A percentile compares a stretch with the other conserved stretches of the same genome.
phyloP scores from a whole-genome alignment of 2,329 filamentous ascomycete species.

The Chaetomium strumarium region DNA sequence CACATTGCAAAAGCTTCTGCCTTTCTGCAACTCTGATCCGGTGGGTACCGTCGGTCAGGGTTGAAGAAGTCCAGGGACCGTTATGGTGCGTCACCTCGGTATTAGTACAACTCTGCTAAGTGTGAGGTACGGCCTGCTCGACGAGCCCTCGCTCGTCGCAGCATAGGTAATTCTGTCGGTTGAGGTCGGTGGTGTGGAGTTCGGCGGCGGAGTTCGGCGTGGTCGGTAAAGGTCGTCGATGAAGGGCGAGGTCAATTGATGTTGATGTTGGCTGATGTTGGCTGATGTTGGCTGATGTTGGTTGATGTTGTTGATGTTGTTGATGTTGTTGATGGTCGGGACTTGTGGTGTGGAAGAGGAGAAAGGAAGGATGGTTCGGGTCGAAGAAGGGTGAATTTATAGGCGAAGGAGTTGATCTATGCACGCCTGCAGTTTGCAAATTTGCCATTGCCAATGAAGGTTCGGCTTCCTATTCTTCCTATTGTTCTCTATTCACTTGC shows the following conservation, averaged over 20 bases:
- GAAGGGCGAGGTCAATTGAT: too few species aligned
- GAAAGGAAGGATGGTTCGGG: too few species aligned
- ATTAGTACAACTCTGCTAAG: slow-evolving; percentile 13
- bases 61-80: slow-evolving; percentile 14
- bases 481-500: background rate
- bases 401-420: background rate
- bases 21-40: background rate
- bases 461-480: background rate
- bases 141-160: background rate
- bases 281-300: too few species aligned
- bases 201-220: background rate
- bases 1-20: slow-evolving; percentile 3
- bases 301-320: background rate
- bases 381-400: too few species aligned
- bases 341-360: too few species aligned
- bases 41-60: background rate
- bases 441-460: background rate
- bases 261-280: background rate
- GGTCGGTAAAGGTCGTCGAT: too few species aligned
- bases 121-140: slow-evolving; percentile 14
- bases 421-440: background rate
- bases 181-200: background rate
- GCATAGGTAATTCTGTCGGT: background rate
- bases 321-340: too few species aligned
- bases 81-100: too few species aligned